These are phyloP conservation scores for Populus nigra DNA, from an alignment of 345 rosid genomes.

Conservation along the genomic window DNA sequence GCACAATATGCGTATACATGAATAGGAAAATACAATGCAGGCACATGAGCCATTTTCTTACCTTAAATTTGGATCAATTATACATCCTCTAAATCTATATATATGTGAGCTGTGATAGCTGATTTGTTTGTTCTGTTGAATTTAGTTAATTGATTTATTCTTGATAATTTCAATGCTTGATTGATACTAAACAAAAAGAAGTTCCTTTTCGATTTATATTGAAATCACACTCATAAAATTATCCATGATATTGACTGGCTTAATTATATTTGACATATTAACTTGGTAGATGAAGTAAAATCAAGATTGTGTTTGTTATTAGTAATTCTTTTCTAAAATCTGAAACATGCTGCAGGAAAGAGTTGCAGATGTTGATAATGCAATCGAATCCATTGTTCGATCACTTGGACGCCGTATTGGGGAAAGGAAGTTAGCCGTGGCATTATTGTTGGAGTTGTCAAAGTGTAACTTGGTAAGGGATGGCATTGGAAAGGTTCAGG, in stretches of 20 bases:
- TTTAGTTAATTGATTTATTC: not conserved
- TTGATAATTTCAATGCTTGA: not conserved
- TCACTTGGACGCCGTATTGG: conserved; percentile 55
- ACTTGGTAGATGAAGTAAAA: conserved; percentile 2
- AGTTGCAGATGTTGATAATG: conserved; percentile 38
- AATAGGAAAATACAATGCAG: not conserved
- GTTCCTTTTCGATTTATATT: not conserved
- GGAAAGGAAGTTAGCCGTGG: conserved; percentile 58
- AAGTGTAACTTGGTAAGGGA: conserved; percentile 33
- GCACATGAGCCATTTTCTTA: not conserved
- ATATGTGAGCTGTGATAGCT: not conserved
- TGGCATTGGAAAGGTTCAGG: conserved; percentile 52
- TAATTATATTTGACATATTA: not conserved
- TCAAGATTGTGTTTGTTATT: not conserved
- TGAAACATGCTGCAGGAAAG: conserved; percentile 49
- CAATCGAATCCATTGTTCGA: conserved; percentile 52
- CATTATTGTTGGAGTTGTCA: conserved; percentile 52
- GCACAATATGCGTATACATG: not conserved
- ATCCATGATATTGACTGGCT: not conserved
- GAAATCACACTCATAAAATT: not conserved
- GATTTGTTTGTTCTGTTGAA: not conserved
- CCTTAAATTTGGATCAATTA: not conserved
- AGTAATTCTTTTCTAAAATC: conserved; percentile 6
- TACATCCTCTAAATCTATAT: not conserved
- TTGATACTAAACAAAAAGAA: not conserved